phyloP scores from a whole-genome alignment of 2,329 filamentous ascomycete genomes.

The Colletotrichum sp. region DNA sequence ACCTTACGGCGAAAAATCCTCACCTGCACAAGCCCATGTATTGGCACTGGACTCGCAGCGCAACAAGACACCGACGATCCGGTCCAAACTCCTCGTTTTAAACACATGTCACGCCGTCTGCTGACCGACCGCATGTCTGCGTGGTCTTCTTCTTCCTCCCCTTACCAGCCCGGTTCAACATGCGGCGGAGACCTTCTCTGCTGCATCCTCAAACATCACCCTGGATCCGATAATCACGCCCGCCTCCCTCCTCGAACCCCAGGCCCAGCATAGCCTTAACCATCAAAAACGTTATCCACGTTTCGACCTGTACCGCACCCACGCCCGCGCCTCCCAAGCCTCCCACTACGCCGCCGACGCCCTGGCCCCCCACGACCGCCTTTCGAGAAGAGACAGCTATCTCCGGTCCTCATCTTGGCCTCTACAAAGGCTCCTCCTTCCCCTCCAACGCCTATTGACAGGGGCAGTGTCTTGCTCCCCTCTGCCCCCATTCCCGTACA shows the following conservation, averaged over 20 bases:
- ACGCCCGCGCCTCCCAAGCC: conserved; percentile 19
- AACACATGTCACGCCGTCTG: conserved; percentile 20
- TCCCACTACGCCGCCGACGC: conserved; percentile 26
- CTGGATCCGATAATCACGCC: conserved; percentile 60
- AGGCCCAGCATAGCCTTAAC: conserved; percentile 28
- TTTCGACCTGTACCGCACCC: conserved; percentile 25
- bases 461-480: conserved; percentile 61
- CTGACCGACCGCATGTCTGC: conserved; percentile 22
- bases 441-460: conserved; percentile 55
- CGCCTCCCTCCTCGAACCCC: conserved; percentile 37
- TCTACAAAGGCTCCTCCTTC: conserved; percentile 43
- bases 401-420: conserved; percentile 53
- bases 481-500: conserved; percentile 63
- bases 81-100: conserved; percentile 16
- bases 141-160: conserved; percentile 16
- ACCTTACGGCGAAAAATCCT: conserved; percentile 14
- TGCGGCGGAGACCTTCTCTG: conserved; percentile 65
- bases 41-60: conserved; percentile 17
- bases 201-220: conserved; percentile 55
- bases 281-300: conserved; percentile 15
- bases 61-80: conserved; percentile 23
- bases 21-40: neutral
- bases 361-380: conserved; percentile 27
- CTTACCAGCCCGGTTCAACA: conserved; percentile 39
- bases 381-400: conserved; percentile 57